phyloP scores from a whole-genome alignment of 2,329 filamentous ascomycete species.

The Neonectria hederae region DNA sequence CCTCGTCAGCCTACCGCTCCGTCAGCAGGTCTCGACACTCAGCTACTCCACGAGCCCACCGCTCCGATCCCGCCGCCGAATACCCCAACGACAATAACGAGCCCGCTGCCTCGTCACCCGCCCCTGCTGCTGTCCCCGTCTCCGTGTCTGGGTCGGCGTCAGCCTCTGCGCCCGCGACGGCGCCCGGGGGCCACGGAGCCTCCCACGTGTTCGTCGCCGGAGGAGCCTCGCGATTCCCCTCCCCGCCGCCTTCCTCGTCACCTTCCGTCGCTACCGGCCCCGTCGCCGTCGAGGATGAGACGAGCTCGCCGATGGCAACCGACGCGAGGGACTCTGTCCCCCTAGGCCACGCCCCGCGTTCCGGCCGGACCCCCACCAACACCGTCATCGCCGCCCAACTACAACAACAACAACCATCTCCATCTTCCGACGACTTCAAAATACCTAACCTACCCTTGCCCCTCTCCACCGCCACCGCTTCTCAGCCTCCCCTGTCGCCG shows the following conservation, averaged over 20 bases:
- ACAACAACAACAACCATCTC: constrained; percentile 45
- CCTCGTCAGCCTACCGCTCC: constrained; percentile 41
- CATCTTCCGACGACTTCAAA: constrained; percentile 49
- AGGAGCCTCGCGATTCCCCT: constrained; percentile 61
- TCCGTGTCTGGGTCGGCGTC: constrained; percentile 19
- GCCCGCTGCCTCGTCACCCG: constrained; percentile 29
- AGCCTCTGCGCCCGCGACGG: constrained; percentile 32
- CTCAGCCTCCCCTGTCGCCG: constrained; percentile 38
- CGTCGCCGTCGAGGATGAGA: constrained; percentile 53
- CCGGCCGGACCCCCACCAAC: constrained; percentile 30
- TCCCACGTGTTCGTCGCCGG: constrained; percentile 47
- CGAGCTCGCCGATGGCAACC: constrained; percentile 60
- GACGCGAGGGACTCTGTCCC: constrained; percentile 45
- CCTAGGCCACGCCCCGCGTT: constrained; percentile 38
- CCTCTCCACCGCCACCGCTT: constrained; percentile 37
- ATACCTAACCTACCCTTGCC: constrained; percentile 51
- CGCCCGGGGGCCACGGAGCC: constrained; percentile 35
- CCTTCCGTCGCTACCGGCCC: constrained; percentile 52
- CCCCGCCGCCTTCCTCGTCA: constrained; percentile 64
- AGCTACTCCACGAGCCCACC: constrained; percentile 43
- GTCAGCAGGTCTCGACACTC: constrained; percentile 44
- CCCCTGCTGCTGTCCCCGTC: constrained; percentile 22
- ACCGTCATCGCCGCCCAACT: constrained; percentile 11
- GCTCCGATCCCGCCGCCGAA: constrained; percentile 34
- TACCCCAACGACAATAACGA: constrained; percentile 27